phyloP scores from a whole-genome alignment of 2,329 filamentous ascomycete species.

The Trichoderma aggressivum region DNA sequence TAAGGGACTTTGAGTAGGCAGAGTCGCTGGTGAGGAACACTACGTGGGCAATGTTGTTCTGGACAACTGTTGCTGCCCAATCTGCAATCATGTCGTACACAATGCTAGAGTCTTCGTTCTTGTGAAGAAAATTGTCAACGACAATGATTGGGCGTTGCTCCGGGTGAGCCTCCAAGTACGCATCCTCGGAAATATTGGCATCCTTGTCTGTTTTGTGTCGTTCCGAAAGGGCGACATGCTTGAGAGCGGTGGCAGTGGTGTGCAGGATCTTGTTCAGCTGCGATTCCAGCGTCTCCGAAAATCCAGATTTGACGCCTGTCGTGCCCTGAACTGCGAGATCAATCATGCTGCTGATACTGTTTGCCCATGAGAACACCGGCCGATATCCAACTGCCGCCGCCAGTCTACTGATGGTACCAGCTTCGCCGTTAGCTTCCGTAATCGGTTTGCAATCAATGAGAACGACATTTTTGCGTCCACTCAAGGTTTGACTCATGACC shows the following conservation, averaged over 20 bases:
- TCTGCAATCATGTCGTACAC: constrained; percentile 79
- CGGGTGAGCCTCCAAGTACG: constrained; percentile 85
- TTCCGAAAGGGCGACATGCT: constrained; percentile 67
- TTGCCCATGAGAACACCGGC: constrained; percentile 94
- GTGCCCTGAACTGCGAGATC: constrained; percentile 92
- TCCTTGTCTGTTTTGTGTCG: constrained; percentile 73
- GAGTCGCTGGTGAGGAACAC: constrained; percentile 90
- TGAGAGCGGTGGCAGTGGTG: constrained; percentile 75
- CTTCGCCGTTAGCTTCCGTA: constrained; percentile 85
- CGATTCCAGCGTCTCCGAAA: constrained; percentile 86
- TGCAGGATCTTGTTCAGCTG: constrained; percentile 88
- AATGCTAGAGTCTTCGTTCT: constrained; percentile 60
- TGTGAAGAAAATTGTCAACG: constrained; percentile 88
- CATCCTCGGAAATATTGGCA: constrained; percentile 69
- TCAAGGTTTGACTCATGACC: constrained; percentile 78
- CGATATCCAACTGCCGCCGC: constrained; percentile 83
- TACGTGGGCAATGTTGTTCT: constrained; percentile 86
- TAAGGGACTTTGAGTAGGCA: constrained; percentile 81
- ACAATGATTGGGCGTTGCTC: constrained; percentile 80
- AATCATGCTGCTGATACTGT: constrained; percentile 86
- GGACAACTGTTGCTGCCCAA: constrained; percentile 83
- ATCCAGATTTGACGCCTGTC: constrained; percentile 89
- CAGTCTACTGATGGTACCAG: constrained; percentile 75
- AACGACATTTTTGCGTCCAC: constrained; percentile 71
- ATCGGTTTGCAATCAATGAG: constrained; percentile 92